phyloP scores from a whole-genome alignment of 331 rosid species.

The Ulmus americana region DNA sequence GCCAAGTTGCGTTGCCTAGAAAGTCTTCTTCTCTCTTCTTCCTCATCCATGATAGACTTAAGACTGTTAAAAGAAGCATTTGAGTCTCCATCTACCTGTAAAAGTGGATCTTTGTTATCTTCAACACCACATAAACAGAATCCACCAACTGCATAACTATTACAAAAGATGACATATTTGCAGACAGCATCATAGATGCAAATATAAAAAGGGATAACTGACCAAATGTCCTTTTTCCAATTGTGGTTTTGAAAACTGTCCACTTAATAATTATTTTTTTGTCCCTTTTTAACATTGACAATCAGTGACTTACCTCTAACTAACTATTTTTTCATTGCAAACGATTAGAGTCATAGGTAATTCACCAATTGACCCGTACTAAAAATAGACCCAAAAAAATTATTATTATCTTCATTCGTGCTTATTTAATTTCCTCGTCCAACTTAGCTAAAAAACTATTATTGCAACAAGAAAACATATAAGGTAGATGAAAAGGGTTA shows the following conservation, averaged over 20 bases:
- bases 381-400: too few species aligned
- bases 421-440: background rate
- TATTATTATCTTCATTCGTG: background rate
- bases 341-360: too few species aligned
- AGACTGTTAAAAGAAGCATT: conserved; percentile 54
- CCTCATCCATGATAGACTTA: conserved; percentile 68
- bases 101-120: conserved; percentile 3
- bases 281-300: background rate
- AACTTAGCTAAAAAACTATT: conserved; percentile 12
- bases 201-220: conserved; percentile 4
- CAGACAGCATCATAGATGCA: conserved; percentile 1
- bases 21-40: conserved; percentile 52
- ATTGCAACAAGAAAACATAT: conserved; percentile 3
- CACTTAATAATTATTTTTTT: background rate
- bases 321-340: too few species aligned
- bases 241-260: background rate
- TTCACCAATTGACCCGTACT: too few species aligned
- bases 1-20: conserved; percentile 36
- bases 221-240: background rate
- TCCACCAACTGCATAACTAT: conserved; percentile 19
- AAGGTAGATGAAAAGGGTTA: conserved; percentile 8
- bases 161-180: conserved; percentile 11
- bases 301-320: background rate
- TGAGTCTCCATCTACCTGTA: conserved; percentile 46
- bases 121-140: conserved; percentile 6